Conservation (phyloP, 768 basidiomycete genomes). For the Lactarius evosmus region DNA sequence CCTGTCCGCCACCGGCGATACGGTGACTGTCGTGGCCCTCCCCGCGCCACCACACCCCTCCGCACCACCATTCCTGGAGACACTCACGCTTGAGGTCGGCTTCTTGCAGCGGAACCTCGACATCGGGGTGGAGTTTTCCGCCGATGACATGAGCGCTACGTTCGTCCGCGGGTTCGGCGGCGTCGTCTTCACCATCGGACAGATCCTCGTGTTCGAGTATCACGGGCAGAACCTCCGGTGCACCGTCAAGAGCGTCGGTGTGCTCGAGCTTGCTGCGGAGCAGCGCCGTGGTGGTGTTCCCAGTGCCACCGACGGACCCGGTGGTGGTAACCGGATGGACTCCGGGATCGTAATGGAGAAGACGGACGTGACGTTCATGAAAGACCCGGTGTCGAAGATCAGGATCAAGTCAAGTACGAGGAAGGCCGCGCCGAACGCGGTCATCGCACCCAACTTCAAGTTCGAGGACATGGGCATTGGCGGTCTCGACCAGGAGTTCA, state of each 20-base stretch:
- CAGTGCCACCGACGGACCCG: background rate
- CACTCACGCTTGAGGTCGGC: slow-evolving; percentile 76
- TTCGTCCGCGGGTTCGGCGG: slow-evolving; percentile 75
- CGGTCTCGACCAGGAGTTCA: slow-evolving; percentile 92
- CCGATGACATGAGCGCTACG: slow-evolving; percentile 77
- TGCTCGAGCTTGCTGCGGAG: slow-evolving; percentile 60
- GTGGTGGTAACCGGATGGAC: slow-evolving; percentile 26
- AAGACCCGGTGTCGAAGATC: slow-evolving; percentile 75
- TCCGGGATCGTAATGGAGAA: slow-evolving; percentile 84
- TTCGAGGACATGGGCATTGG: slow-evolving; percentile 99
- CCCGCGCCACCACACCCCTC: slow-evolving; percentile 42
- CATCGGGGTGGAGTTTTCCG: slow-evolving; percentile 68
- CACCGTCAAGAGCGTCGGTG: slow-evolving; percentile 54
- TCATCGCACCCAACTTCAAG: slow-evolving; percentile 97
- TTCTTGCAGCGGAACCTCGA: slow-evolving; percentile 55
- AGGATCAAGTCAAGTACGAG: slow-evolving; percentile 91
- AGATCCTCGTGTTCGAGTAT: slow-evolving; percentile 82
- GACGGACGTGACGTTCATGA: slow-evolving; percentile 89
- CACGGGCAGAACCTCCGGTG: slow-evolving; percentile 81
- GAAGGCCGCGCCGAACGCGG: slow-evolving; percentile 92
- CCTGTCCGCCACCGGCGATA: slow-evolving; percentile 73
- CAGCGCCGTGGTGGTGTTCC: slow-evolving; percentile 46
- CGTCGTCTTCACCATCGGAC: slow-evolving; percentile 63
- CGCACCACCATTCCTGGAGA: slow-evolving; percentile 64
- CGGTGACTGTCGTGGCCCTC: slow-evolving; percentile 65